Evolutionary conservation across 2,329 filamentous ascomycete species (phyloP).

Genomic region (Ophiostoma piceae): DNA sequence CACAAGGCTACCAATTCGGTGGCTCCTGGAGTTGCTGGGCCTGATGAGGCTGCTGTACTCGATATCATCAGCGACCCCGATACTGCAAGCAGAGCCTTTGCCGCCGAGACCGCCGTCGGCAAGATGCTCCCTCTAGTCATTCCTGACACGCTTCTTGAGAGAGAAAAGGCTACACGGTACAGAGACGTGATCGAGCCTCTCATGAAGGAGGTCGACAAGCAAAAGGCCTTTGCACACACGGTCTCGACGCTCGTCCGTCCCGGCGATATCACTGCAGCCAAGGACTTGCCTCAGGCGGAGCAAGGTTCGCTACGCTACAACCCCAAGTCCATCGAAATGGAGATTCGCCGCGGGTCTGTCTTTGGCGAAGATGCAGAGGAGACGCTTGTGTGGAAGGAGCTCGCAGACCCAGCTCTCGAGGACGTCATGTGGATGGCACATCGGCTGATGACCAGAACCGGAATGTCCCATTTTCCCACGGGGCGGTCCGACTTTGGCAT

Average conservation of each 20-base stretch:
- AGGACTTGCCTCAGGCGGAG: background rate
- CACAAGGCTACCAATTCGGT: too few species aligned
- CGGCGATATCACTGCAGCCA: background rate
- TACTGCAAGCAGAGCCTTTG: background rate
- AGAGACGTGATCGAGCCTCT: background rate
- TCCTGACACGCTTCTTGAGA: background rate
- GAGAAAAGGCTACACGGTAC: background rate
- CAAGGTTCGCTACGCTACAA: background rate
- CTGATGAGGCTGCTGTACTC: too few species aligned
- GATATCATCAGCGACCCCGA: background rate
- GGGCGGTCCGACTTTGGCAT: constrained; percentile 5
- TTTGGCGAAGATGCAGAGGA: background rate
- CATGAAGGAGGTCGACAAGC: background rate
- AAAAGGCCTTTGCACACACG: background rate
- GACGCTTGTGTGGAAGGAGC: constrained; percentile 27
- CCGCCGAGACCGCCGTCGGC: background rate
- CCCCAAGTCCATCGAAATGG: background rate
- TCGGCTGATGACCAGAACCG: constrained; percentile 26
- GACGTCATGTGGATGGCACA: constrained; percentile 31
- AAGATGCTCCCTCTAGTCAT: background rate
- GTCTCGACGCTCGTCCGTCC: background rate
- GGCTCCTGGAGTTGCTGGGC: too few species aligned
- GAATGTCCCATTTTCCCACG: background rate
- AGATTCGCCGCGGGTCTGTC: too few species aligned
- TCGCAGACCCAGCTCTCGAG: constrained; percentile 29